phyloP scores from a whole-genome alignment of 2,329 filamentous ascomycete species.

The Colletotrichum tabaci region DNA sequence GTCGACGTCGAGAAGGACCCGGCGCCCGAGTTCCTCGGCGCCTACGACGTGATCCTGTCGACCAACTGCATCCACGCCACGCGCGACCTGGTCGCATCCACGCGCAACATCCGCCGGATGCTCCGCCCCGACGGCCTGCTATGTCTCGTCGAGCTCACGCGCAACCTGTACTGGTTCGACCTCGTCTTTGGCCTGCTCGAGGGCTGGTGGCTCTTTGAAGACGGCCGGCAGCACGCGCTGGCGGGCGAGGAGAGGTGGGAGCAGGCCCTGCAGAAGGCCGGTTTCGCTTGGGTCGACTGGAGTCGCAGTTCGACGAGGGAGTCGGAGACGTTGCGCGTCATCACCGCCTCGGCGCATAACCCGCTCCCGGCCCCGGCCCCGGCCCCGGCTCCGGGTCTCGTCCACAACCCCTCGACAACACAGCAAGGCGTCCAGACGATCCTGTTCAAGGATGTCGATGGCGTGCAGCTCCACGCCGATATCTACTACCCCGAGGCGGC shows the following conservation, averaged over 20 bases:
- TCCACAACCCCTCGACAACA: no score
- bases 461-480: no score
- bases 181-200: constrained; percentile 52
- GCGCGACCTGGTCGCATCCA: not conserved
- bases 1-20: constrained; percentile 50
- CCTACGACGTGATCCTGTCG: constrained; percentile 52
- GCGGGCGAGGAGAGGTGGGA: constrained; percentile 20
- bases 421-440: no score
- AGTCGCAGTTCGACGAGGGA: no score
- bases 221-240: constrained; percentile 47
- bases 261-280: no score
- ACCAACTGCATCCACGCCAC: constrained; percentile 54
- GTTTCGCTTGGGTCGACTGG: no score
- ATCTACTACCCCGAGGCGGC: no score
- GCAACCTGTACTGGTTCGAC: constrained; percentile 49
- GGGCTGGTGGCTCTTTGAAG: constrained; percentile 53
- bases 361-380: no score
- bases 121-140: constrained; percentile 50
- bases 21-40: constrained; percentile 29
- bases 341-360: no score
- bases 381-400: no score
- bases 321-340: no score
- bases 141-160: constrained; percentile 49
- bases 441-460: no score
- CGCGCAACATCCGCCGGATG: constrained; percentile 43